Base-by-base conservation (phyloP, 352 stramenopile species). In the Globisporangium takayamanum region DNA sequence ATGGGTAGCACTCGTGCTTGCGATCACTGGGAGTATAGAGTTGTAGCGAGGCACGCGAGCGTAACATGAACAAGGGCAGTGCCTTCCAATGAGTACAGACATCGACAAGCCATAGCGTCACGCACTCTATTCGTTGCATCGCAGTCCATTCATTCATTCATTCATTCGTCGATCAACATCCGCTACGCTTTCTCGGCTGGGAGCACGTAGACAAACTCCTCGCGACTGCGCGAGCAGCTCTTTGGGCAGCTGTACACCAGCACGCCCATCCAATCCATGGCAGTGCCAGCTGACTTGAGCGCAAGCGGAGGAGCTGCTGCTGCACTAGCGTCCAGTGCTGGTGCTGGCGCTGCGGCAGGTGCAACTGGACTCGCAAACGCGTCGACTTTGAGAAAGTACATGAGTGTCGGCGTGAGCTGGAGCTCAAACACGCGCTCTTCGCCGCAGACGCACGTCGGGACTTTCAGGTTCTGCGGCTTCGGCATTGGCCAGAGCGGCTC, bases 371-470 rank as follows among this genome's bases (percentile, higher is more conserved):
- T 50, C 10, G 76, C 76, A 36, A 74, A 83, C 51, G 88, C 64
- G 60, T 94, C 84, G 28, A 94, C 84, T 52, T 89, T 86, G 30
- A 94, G 70, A 46, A 94, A 91, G 53, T 94, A 94, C 57, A 88
- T 89, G 53, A 92, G 87, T 3, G 82, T 89, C 30, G 84, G 84
- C n/a, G 78, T 84, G 48, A 94, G 68, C 58, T 94, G 84, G 55
- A 94, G 68, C 65, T 94, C 84, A 50, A 94, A 94, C 25, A 73
- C 63, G n/a, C 82, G 80, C 3, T 80, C 70, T 60, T 78, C 55
- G 11, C 82, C 84, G 28, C 84, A 94, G 6, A 57, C 47, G 49
- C 84, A 94, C 37, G 41, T 50, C 1, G 84, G 78, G 2, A 90
- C 57, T 26, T 77, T 76, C 10, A 91, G 45, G 14, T 65, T 67